These are phyloP conservation scores for Aspergillus haitiensis DNA, from an alignment of 495 filamentous ascomycete species.

Conservation along the genomic window DNA sequence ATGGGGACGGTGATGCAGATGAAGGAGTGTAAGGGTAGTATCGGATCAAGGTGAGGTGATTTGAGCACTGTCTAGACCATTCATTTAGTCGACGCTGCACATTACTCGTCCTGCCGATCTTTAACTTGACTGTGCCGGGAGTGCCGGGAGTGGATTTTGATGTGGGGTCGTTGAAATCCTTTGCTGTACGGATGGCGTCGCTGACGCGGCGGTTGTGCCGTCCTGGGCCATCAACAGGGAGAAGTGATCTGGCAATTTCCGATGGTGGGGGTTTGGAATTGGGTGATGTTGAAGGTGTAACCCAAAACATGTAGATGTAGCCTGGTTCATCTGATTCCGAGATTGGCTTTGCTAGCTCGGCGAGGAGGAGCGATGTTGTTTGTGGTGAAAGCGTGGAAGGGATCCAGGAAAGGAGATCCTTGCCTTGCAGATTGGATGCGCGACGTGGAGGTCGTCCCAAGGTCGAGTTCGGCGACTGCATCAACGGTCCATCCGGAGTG, in stretches of 20 bases:
- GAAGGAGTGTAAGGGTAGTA: constrained; percentile 86
- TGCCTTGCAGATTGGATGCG: constrained; percentile 39
- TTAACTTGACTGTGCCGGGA: constrained; percentile 67
- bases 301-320: constrained; percentile 98
- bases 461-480: constrained; percentile 8
- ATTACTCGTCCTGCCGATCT: constrained; percentile 89
- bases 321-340: constrained; percentile 77
- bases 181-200: constrained; percentile 59
- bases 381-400: constrained; percentile 61
- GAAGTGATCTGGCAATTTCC: constrained; percentile 60
- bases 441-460: not conserved
- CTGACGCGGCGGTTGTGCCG: constrained; percentile 58
- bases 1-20: constrained; percentile 18
- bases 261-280: constrained; percentile 49
- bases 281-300: constrained; percentile 56
- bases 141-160: constrained; percentile 31
- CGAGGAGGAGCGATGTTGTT: constrained; percentile 63
- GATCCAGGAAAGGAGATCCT: constrained; percentile 61
- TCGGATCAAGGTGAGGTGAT: constrained; percentile 79
- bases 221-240: constrained; percentile 45
- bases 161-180: constrained; percentile 50
- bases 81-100: constrained; percentile 89
- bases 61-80: constrained; percentile 89
- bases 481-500: constrained; percentile 6
- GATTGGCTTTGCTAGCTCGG: constrained; percentile 81